A percentile compares a stretch with the other conserved stretches of the same genome.
These are phyloP conservation scores for Termitomyces bulborhizus DNA, from an alignment of 768 basidiomycete species.

Conservation along the genomic window DNA sequence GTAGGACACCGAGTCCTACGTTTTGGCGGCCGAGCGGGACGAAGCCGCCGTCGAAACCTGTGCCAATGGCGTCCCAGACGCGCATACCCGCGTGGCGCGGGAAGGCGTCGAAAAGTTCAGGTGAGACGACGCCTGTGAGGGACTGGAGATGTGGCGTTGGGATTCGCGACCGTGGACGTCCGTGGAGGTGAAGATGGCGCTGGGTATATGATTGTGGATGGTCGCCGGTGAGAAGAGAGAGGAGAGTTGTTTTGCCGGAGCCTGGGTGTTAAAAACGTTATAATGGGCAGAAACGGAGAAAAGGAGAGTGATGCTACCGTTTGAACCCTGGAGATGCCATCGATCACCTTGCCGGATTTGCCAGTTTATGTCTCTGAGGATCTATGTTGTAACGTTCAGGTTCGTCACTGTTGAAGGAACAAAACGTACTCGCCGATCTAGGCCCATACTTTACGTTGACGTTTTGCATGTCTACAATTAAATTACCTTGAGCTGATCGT, in stretches of 20 bases:
- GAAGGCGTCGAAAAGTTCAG: constrained; percentile 89
- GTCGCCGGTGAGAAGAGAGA: constrained; percentile 87
- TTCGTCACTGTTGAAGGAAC: neutral
- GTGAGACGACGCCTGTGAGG: constrained; percentile 75
- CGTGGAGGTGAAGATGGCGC: constrained; percentile 29
- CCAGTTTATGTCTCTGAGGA: constrained; percentile 78
- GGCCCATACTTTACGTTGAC: constrained; percentile 70
- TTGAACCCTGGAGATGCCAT: constrained; percentile 88
- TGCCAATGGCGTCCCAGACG: constrained; percentile 77
- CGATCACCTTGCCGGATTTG: constrained; percentile 73
- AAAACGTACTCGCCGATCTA: constrained; percentile 38
- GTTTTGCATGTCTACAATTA: constrained; percentile 54
- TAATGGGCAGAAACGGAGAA: neutral
- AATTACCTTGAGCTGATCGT: constrained; percentile 2
- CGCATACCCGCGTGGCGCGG: constrained; percentile 63
- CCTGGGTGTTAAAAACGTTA: constrained; percentile 34
- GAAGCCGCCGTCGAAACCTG: constrained; percentile 88
- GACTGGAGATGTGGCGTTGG: constrained; percentile 64
- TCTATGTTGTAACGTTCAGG: constrained; percentile 31
- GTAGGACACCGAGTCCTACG: constrained; percentile 42
- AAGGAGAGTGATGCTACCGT: constrained; percentile 44
- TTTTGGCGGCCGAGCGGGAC: constrained; percentile 38
- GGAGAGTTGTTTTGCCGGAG: constrained; percentile 91
- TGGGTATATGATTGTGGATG: constrained; percentile 94
- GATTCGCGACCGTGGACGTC: constrained; percentile 53